Evolutionary conservation across 2,329 filamentous ascomycete genomes (phyloP).

Genomic region (Zelopaecilomyces penicillatus): DNA sequence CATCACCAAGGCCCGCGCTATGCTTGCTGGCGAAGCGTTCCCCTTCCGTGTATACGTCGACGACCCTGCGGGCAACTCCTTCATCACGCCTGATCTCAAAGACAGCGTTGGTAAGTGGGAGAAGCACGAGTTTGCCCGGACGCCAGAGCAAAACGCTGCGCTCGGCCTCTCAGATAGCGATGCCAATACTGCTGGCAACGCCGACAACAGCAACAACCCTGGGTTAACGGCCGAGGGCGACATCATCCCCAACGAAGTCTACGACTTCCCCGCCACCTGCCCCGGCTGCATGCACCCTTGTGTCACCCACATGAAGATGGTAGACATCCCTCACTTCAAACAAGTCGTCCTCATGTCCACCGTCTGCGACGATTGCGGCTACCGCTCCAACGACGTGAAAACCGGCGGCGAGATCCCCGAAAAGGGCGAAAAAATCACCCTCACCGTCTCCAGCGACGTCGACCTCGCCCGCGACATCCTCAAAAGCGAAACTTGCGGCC

Average conservation of each 20-base stretch:
- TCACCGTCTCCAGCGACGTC: constrained; percentile 58
- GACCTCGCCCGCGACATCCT: constrained; percentile 90
- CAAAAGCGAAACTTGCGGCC: constrained; percentile 85
- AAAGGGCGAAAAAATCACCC: constrained; percentile 73
- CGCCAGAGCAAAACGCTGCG: constrained; percentile 74
- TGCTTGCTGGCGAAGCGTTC: constrained; percentile 69
- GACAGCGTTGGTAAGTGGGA: constrained; percentile 81
- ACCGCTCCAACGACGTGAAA: constrained; percentile 95
- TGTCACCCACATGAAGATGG: constrained; percentile 96
- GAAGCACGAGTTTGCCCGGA: constrained; percentile 75
- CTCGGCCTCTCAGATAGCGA: constrained; percentile 66
- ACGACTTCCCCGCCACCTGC: constrained; percentile 84
- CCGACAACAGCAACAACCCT: constrained; percentile 32
- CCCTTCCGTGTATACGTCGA: constrained; percentile 86
- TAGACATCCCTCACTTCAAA: constrained; percentile 96
- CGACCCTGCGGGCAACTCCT: constrained; percentile 91
- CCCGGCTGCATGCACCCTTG: constrained; percentile 83
- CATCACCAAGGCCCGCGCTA: constrained; percentile 63
- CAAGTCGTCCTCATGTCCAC: constrained; percentile 95
- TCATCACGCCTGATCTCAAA: constrained; percentile 80
- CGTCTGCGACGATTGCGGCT: constrained; percentile 83
- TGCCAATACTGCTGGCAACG: constrained; percentile 39
- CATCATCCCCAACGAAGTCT: constrained; percentile 88
- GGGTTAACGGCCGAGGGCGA: constrained; percentile 52
- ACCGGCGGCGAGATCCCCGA: constrained; percentile 88